Base-by-base conservation (phyloP, 169 alveolate genomes). In the Plasmodium inui region DNA sequence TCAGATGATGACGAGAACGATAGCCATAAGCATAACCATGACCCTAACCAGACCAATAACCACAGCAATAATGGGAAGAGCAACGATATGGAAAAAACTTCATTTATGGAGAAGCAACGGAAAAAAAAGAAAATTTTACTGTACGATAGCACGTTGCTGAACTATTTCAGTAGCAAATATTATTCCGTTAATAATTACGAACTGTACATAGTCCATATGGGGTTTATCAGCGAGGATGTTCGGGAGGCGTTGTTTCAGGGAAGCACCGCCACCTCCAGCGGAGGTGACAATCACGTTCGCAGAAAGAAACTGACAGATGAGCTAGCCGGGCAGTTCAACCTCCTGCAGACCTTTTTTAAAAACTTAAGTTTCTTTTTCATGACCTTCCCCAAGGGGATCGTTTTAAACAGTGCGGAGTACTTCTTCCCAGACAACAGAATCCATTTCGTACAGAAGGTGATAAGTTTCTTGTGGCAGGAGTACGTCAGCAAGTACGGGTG, bases 331-430 rank as follows among this genome's bases (percentile, higher is more conserved):
- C 91, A 82, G 41, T 91, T 91, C 83, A 3, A 73, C 32, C 76
- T 91, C 39, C 74, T 82, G 30, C 95, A 72, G 44, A 44, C 80
- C 6, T 82, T 81, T 91, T 91, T 91, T 91, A 91, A 91, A 44
- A 91, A 91, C 37, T 70, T 91, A 34, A 46, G 26, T 41, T 81
- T 72, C 19, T 91, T 81, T 70, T 82, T 81, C 34, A 71, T 91
- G 84, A 71, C 41, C n/a, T 91, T 91, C 83, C 67, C 95, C 3
- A 91, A 91, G 74, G 78, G 71, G 14, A 70, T 71, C 17, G 74
- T 78, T 30, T 12, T 91, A 67, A 91, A 81, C 19, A 61, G 83
- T 70, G 72, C 92, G 7, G 85, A 70, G 39, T 37, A 41, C 55
- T 82, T 80, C 32, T 81, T 67, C 78, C 80, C 92, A n/a, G 80